Base-by-base conservation (phyloP, 2,329 filamentous ascomycete species). In the Madurella fahalii region DNA sequence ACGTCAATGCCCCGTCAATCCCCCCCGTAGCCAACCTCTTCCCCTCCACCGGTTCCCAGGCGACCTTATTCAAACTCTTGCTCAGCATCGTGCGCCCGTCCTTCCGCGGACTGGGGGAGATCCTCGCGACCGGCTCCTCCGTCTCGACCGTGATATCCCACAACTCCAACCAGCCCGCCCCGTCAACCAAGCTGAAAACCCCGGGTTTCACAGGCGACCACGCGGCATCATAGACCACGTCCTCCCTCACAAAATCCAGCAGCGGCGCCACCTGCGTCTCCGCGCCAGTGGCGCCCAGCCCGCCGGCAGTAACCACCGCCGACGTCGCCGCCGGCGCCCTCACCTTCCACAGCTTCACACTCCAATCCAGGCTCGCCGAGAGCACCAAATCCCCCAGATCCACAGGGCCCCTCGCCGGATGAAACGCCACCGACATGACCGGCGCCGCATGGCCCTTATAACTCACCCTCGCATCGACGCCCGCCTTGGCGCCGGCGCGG, bases 131-230 rank as follows among this genome's bases (percentile, higher is more conserved):
- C 0, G 94, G 94, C 45, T 97, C 90, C 73, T 99, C 94, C 1
- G 88, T 91, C 71, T 96, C 92, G 17, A 92, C 81, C 12, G 89
- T 93, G 49, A 99, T 82, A 68, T 99, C 95, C 90, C 94, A 99
- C 47, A 99, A 79, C 72, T 99, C 95, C 16, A 99, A 78, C 71
- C 85, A 89, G 31, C 94, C 95, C 2, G 89, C 90, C 34, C 94
- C 94, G 64, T 99, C 95, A 2, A 97, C 94, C 17, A 95, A 83
- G 1, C 90, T 90, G 71, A 99, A 99, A 9, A 99, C 89, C 39
- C 91, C 92, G 0, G 94, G 94, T 69, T 94, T 93, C 61, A 94
- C 83, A 0, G 94, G 94, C 13, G 90, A 95, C 95, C 95, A 99
- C 50, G 86, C 87, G 2, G 90, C 92, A 69, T 96, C 93, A 73